These are phyloP conservation scores for Aspergillus sp. DNA, from an alignment of 2,329 filamentous ascomycete species.

Conservation along the genomic window DNA sequence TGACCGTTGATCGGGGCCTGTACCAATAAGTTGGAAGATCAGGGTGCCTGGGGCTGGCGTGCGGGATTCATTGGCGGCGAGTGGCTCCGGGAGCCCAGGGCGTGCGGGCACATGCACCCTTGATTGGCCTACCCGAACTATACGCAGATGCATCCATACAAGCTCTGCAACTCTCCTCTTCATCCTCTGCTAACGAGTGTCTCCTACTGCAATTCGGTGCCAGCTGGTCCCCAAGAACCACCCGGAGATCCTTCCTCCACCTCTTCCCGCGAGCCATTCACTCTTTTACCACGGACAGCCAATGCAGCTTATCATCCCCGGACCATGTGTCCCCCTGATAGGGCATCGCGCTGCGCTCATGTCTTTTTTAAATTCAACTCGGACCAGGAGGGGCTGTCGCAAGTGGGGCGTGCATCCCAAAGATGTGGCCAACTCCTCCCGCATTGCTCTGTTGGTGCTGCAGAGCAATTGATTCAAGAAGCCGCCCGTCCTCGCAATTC, in stretches of 20 bases:
- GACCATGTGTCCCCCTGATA: conserved; percentile 41
- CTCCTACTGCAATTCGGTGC: conserved; percentile 1
- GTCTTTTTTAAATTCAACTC: conserved; percentile 13
- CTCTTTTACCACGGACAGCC: conserved; percentile 9
- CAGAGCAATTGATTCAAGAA: conserved; percentile 27
- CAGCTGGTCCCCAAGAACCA: not conserved
- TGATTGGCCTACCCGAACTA: conserved; percentile 23
- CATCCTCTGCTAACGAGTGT: not conserved
- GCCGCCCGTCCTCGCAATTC: conserved; percentile 13
- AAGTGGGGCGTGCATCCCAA: conserved; percentile 19
- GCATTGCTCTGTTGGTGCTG: conserved; percentile 6
- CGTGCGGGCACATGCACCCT: conserved; percentile 19
- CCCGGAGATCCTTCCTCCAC: conserved; percentile 10
- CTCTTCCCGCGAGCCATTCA: conserved; percentile 12
- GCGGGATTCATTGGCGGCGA: conserved; percentile 4
- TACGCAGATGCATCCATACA: conserved; percentile 6
- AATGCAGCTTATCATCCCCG: conserved; percentile 5
- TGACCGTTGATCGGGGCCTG: conserved; percentile 6
- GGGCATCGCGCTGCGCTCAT: conserved; percentile 20
- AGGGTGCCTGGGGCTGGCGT: not conserved
- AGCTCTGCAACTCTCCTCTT: conserved; percentile 1
- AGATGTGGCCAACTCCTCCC: conserved; percentile 13
- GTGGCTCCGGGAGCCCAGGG: conserved; percentile 10
- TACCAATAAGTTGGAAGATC: not conserved
- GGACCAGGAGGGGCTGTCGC: conserved; percentile 13